These are phyloP conservation scores for Stramenopiles sp. DNA, from an alignment of 352 stramenopile genomes.

Conservation along the genomic window DNA sequence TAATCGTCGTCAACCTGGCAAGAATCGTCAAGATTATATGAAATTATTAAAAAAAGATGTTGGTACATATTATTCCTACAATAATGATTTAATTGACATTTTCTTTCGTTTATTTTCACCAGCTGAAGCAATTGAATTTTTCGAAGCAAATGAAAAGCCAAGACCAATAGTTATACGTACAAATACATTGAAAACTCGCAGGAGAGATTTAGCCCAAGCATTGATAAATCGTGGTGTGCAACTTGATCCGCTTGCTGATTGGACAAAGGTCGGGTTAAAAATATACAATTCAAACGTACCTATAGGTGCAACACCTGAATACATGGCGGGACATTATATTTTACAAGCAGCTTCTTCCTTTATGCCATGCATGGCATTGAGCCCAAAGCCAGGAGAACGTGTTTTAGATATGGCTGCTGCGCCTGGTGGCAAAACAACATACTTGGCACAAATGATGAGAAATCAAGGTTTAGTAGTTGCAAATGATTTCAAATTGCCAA, in stretches of 20 bases:
- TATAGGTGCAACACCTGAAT: conserved; percentile 97
- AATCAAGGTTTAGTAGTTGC: conserved; percentile 94
- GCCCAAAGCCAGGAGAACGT: conserved; percentile 81
- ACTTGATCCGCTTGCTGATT: conserved; percentile 90
- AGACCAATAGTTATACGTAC: conserved; percentile 92
- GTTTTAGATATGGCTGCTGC: conserved; percentile 95
- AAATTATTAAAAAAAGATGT: conserved; percentile 70
- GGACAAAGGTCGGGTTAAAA: conserved; percentile 96
- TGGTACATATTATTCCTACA: conserved; percentile 91
- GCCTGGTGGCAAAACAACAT: conserved; percentile 95
- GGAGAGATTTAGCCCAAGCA: conserved; percentile 88
- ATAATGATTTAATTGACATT: conserved; percentile 91
- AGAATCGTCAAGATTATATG: conserved; percentile 81
- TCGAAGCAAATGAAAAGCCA: conserved; percentile 91
- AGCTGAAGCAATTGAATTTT: conserved; percentile 89
- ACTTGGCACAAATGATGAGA: conserved; percentile 97
- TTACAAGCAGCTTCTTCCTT: conserved; percentile 95
- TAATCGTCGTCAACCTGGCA: conserved; percentile 59
- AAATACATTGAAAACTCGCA: conserved; percentile 97
- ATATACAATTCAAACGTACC: conserved; percentile 93
- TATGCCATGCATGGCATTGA: conserved; percentile 90
- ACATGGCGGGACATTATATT: conserved; percentile 99
- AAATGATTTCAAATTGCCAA: conserved; percentile 95
- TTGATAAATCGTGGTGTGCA: conserved; percentile 96
- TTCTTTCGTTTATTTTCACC: conserved; percentile 70